phyloP scores from a whole-genome alignment of 2,329 filamentous ascomycete species.

The Trichoderma afroharzianum region DNA sequence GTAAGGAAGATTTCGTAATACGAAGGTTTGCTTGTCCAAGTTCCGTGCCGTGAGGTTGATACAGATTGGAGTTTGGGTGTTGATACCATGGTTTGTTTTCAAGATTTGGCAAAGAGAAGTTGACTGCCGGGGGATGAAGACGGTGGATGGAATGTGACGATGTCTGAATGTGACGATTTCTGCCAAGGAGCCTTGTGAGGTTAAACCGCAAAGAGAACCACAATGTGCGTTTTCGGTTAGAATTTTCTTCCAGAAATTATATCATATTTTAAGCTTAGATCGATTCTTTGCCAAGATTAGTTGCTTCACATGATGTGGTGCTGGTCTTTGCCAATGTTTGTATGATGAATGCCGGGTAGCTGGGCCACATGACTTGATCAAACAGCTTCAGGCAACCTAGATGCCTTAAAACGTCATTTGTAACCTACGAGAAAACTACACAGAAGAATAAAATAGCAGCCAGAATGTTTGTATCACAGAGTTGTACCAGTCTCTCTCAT shows the following conservation, averaged over 20 bases:
- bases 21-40: neutral
- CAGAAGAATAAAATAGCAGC: neutral
- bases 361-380: neutral
- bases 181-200: too few relatives aligned
- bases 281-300: neutral
- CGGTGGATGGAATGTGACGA: too few relatives aligned
- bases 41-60: neutral
- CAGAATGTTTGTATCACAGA: neutral
- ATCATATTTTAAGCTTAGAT: neutral
- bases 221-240: neutral
- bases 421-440: neutral
- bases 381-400: neutral
- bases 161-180: too few relatives aligned
- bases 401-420: neutral
- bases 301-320: neutral
- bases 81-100: neutral
- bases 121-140: neutral
- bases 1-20: neutral
- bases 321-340: neutral
- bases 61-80: neutral
- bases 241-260: neutral
- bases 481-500: neutral
- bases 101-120: neutral
- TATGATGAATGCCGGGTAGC: neutral
- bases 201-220: neutral